Evolutionary conservation across 805 yeast genomes (phyloP), one percentile per base, ranked within the genome.

Genomic region (Metschnikowia dekortorum): DNA sequence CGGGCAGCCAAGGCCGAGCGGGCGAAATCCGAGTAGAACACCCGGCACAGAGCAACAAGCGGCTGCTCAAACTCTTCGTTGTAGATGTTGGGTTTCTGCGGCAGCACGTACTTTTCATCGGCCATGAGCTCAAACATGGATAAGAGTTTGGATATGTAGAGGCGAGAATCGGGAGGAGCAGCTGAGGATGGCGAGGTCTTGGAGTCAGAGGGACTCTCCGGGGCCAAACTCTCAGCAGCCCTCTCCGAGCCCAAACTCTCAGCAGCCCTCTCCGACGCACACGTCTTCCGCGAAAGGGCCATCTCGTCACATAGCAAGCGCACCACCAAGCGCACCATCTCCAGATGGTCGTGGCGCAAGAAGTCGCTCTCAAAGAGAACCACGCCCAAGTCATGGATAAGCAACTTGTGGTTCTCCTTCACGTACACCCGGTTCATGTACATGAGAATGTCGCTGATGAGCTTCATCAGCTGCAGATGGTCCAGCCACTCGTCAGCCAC

Each of bases 391-490:
- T 90, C 96, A 61, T 84, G 85, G 2, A 85, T 75, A 50, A 83
- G 69, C 4, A 86, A 81, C 46, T 81, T 69, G 57, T 80, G 83
- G 49, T 75, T 72, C 55, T 85, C 91, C 56, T 81, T 83, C 29
- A 90, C 87, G 58, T 87, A 89, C 0, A 88, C 96, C 40, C 96
- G 77, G 62, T 90, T 96, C 62, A 91, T 66, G 61, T 90, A 90
- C 87, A 90, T 84, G 62, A 89, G 70, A 3, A 90, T 87, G 64
- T 91, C 96, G 58, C 91, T 80, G 40, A 89, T 79, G 77, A 88
- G 81, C 54, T 87, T 76, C 84, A 88, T 86, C 44, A 85, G 76
- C 37, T 83, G 74, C 36, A 83, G 65, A 62, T 87, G 92, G 44
- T 83, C 88, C 35, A 80, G 75, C 96, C 96, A 90, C 49, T 77